phyloP scores from a whole-genome alignment of 2,329 filamentous ascomycete species.

The Lasiodiplodia citricola region DNA sequence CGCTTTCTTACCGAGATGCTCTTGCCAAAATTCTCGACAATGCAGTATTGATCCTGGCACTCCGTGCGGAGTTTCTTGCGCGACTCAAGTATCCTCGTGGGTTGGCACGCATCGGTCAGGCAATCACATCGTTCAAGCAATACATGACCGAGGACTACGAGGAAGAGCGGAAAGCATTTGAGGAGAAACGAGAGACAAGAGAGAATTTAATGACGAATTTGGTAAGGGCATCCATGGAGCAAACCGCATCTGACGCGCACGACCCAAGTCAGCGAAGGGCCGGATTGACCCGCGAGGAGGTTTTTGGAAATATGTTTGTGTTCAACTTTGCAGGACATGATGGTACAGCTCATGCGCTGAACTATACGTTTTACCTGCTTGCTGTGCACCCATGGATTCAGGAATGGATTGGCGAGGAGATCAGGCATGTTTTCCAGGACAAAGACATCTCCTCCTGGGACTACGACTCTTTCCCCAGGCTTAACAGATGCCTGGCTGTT shows the following conservation, averaged over 20 bases:
- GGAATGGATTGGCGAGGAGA: conserved; percentile 52
- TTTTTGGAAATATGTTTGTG: conserved; percentile 57
- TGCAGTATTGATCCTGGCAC: conserved; percentile 20
- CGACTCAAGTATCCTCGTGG: conserved; percentile 2
- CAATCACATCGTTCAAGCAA: conserved; percentile 27
- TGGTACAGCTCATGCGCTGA: conserved; percentile 54
- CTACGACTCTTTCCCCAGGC: conserved; percentile 46
- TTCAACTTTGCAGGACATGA: conserved; percentile 60
- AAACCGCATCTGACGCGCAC: neutral
- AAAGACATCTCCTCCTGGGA: conserved; percentile 38
- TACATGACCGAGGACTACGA: conserved; percentile 28
- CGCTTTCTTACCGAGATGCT: neutral
- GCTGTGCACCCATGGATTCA: conserved; percentile 53
- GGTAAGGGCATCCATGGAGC: neutral
- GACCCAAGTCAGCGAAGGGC: neutral
- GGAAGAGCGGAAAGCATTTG: conserved; percentile 2
- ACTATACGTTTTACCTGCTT: conserved; percentile 51
- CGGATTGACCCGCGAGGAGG: conserved; percentile 41
- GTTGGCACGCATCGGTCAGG: conserved; percentile 25
- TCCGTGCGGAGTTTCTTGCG: conserved; percentile 17
- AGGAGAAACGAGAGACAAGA: neutral
- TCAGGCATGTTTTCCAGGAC: conserved; percentile 32
- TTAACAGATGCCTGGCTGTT: conserved; percentile 49
- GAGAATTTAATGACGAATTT: conserved; percentile 28
- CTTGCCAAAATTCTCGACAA: conserved; percentile 23